Evolutionary conservation across 805 yeast genomes (phyloP).

Genomic region (Candida tibetensis): DNA sequence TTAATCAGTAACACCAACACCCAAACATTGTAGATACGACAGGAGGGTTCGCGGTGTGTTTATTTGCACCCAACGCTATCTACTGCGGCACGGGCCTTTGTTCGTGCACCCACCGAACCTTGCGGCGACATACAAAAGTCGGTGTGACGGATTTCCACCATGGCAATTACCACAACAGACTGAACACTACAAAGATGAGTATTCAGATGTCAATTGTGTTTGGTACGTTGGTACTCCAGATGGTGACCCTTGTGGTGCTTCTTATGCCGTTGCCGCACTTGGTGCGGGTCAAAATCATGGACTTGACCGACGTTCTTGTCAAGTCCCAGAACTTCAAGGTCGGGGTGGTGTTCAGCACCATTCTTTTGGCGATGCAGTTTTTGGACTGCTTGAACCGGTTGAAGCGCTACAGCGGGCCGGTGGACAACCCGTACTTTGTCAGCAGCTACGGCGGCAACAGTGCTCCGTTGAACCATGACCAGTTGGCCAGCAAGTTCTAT

Average conservation of each 20-base stretch:
- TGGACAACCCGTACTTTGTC: slow-evolving; percentile 20
- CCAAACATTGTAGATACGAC: too few relatives aligned
- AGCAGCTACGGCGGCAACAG: slow-evolving; percentile 11
- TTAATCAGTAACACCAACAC: too few relatives aligned
- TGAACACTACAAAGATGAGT: slow-evolving; percentile 37
- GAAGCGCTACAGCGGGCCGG: slow-evolving; percentile 18
- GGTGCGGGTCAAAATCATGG: slow-evolving; percentile 43
- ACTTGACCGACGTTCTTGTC: slow-evolving; percentile 32
- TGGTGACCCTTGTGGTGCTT: slow-evolving; percentile 45
- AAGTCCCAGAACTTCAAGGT: slow-evolving; percentile 43
- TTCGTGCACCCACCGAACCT: background rate
- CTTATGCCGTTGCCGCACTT: slow-evolving; percentile 55
- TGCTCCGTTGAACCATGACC: slow-evolving; percentile 41
- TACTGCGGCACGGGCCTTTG: too few relatives aligned
- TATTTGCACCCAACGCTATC: too few relatives aligned
- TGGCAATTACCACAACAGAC: too few relatives aligned
- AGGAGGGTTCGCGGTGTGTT: too few relatives aligned
- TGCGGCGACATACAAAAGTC: too few relatives aligned
- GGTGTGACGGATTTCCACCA: too few relatives aligned
- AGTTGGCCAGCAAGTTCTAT: slow-evolving; percentile 57
- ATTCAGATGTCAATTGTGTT: slow-evolving; percentile 48
- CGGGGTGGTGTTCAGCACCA: slow-evolving; percentile 38
- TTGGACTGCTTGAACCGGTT: slow-evolving; percentile 52
- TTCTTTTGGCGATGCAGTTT: slow-evolving; percentile 49
- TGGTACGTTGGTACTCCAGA: slow-evolving; percentile 48